phyloP scores from a whole-genome alignment of 148 eudicot species.

The Pharnaceum exiguum region DNA sequence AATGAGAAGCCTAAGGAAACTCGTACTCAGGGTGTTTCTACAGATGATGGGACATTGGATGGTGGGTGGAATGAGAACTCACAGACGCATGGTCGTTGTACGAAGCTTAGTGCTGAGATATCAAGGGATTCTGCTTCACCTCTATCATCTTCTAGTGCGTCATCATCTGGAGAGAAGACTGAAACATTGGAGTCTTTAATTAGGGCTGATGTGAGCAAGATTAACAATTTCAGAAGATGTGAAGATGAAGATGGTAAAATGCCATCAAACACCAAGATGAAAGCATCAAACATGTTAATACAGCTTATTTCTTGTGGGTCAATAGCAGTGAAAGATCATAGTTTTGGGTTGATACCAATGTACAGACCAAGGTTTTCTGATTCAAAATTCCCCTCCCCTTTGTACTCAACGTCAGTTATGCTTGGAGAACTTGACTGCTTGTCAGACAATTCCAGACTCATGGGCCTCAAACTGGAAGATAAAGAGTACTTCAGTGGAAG shows the following conservation, averaged over 20 bases:
- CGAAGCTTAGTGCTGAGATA: slow-evolving; percentile 33
- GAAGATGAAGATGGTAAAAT: slow-evolving; percentile 41
- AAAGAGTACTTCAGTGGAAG: slow-evolving; percentile 96
- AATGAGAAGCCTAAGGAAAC: slow-evolving; percentile 41
- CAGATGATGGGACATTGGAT: slow-evolving; percentile 59
- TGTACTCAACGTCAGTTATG: slow-evolving; percentile 74
- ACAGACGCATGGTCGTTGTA: slow-evolving; percentile 14
- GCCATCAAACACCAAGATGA: slow-evolving; percentile 49
- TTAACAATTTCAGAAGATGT: slow-evolving; percentile 58
- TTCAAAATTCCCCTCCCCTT: slow-evolving; percentile 70
- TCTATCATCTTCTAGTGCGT: slow-evolving; percentile 55
- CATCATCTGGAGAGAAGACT: slow-evolving; percentile 67
- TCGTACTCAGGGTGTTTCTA: slow-evolving; percentile 79
- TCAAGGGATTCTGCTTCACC: slow-evolving; percentile 42
- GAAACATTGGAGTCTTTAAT: slow-evolving; percentile 85
- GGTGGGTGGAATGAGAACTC: slow-evolving; percentile 28
- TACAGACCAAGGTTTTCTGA: slow-evolving; percentile 68
- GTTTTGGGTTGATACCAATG: slow-evolving; percentile 68
- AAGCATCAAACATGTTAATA: slow-evolving; percentile 73
- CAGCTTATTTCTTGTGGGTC: slow-evolving; percentile 96
- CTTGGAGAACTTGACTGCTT: slow-evolving; percentile 81
- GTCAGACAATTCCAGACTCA: slow-evolving; percentile 58
- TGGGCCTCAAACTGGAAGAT: slow-evolving; percentile 65
- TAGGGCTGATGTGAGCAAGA: slow-evolving; percentile 73
- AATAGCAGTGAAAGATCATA: slow-evolving; percentile 83